These are phyloP conservation scores for Jacaranda copaia DNA, from an alignment of 257 asterid genomes.

Conservation along the genomic window DNA sequence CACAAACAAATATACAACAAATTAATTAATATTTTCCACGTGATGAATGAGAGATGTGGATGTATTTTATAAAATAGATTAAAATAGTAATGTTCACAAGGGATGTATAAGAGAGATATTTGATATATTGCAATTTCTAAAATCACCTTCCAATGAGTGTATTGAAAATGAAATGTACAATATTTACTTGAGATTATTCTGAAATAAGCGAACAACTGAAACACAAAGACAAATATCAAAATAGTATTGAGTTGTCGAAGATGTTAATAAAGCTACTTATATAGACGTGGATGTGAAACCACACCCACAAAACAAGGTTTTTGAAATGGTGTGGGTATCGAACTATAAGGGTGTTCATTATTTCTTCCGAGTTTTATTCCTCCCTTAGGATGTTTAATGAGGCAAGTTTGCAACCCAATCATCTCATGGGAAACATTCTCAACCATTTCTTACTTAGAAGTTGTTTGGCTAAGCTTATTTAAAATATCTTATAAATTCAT, in stretches of 20 bases:
- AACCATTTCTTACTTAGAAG: background rate
- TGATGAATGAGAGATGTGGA: no score
- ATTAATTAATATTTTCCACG: background rate
- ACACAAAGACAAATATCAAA: background rate
- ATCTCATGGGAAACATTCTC: background rate
- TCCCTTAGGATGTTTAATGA: background rate
- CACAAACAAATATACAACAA: background rate
- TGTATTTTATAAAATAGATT: no score
- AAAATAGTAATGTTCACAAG: no score
- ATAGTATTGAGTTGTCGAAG: background rate
- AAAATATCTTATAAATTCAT: no score
- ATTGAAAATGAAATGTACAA: background rate
- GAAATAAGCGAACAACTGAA: background rate
- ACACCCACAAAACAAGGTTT: background rate
- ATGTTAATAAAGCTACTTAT: background rate
- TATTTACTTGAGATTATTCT: background rate
- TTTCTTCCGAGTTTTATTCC: conserved; percentile 11
- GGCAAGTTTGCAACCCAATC: background rate
- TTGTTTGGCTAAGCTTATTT: no score
- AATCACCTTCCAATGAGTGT: no score
- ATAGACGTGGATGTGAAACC: no score
- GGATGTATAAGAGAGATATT: no score
- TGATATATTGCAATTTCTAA: no score
- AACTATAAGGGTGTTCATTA: background rate
- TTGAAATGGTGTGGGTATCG: background rate